Evolutionary conservation across 345 rosid species (phyloP).

Genomic region (Adansonia digitata): DNA sequence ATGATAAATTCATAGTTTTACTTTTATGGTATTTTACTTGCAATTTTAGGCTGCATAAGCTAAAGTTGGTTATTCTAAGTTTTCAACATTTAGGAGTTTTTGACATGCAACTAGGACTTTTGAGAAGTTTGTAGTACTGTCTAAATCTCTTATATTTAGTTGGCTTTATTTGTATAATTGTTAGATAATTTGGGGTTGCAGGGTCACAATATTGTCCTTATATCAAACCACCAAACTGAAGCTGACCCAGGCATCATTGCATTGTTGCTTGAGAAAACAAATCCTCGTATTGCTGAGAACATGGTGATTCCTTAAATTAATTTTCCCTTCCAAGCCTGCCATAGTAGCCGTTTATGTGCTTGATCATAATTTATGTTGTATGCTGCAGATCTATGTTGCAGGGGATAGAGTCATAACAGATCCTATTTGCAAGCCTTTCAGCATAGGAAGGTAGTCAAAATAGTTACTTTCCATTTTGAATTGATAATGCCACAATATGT

Average conservation of each 20-base stretch:
- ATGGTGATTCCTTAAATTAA: constrained; percentile 40
- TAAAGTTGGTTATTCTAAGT: not conserved
- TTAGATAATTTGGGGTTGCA: constrained; percentile 31
- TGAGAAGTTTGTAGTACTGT: not conserved
- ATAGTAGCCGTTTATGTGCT: constrained; percentile 3
- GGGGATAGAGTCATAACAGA: constrained; percentile 94
- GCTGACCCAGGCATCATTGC: constrained; percentile 95
- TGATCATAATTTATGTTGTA: constrained; percentile 16
- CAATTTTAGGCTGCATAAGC: not conserved
- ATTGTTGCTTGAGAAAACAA: constrained; percentile 72
- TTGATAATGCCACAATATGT: constrained; percentile 24
- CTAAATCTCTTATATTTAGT: not conserved
- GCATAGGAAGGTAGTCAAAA: constrained; percentile 79
- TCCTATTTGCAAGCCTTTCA: constrained; percentile 96
- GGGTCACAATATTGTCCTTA: constrained; percentile 84
- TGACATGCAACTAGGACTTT: not conserved
- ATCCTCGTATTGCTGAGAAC: constrained; percentile 59
- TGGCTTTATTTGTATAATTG: constrained; percentile 12
- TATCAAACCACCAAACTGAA: constrained; percentile 96
- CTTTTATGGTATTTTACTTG: not conserved
- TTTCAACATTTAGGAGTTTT: not conserved
- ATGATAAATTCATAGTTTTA: not conserved
- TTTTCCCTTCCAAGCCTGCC: constrained; percentile 17
- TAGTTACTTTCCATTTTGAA: not conserved
- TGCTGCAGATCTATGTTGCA: constrained; percentile 74